Conservation (phyloP, 352 stramenopile genomes). For the Phytophthora ohioensis region DNA sequence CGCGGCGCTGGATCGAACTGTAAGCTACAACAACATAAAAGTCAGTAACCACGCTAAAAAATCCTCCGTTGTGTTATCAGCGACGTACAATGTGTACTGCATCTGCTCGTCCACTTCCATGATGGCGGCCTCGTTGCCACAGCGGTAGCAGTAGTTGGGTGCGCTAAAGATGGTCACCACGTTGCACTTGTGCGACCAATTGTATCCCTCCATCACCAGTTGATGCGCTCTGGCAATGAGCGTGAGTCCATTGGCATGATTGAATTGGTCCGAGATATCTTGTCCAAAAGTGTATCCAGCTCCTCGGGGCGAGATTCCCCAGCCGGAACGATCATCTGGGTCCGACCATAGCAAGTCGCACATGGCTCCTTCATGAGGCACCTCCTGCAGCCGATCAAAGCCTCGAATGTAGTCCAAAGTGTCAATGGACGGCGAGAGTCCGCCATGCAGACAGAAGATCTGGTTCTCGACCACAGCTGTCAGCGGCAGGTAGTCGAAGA, state of each 20-base stretch:
- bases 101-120: conserved; percentile 97
- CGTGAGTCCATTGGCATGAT: conserved; percentile 97
- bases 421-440: conserved; percentile 95
- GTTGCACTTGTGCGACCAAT: conserved; percentile 96
- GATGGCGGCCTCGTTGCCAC: conserved; percentile 98
- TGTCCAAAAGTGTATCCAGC: conserved; percentile 98
- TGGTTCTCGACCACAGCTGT: conserved; percentile 99
- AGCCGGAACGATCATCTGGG: conserved; percentile 98
- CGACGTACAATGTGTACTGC: conserved; percentile 94
- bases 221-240: conserved; percentile 98
- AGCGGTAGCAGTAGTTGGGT: conserved; percentile 99
- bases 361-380: conserved; percentile 95
- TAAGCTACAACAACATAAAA: conserved; percentile 66
- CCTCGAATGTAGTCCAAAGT: conserved; percentile 95
- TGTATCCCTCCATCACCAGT: conserved; percentile 89
- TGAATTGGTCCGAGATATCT: conserved; percentile 98
- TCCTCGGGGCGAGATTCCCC: conserved; percentile 98
- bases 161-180: conserved; percentile 99
- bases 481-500: conserved; percentile 95
- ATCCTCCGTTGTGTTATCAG: background rate
- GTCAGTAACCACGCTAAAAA: conserved; percentile 10
- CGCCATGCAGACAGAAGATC: conserved; percentile 99
- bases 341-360: conserved; percentile 99
- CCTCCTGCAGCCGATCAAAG: conserved; percentile 92
- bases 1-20: conserved; percentile 96